Evolutionary conservation across 1,139 yeast species (phyloP).

Genomic region (Candida sojae): DNA sequence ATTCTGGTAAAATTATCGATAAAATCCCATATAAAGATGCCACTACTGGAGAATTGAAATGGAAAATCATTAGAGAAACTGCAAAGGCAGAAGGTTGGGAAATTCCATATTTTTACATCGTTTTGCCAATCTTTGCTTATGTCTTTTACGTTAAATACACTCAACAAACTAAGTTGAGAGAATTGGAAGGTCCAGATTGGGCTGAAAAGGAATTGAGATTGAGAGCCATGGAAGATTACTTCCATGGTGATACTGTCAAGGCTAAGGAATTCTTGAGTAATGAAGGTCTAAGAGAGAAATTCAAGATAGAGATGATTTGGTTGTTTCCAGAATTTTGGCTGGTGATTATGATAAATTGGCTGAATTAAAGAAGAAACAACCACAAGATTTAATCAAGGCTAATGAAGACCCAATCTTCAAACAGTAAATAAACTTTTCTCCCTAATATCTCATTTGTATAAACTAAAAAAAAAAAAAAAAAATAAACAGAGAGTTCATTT

Average conservation of each 20-base stretch:
- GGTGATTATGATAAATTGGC: slow-evolving; percentile 85
- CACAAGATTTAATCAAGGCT: slow-evolving; percentile 38
- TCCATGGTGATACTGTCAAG: slow-evolving; percentile 63
- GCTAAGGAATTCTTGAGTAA: slow-evolving; percentile 57
- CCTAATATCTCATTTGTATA: slow-evolving; percentile 13
- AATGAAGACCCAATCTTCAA: slow-evolving; percentile 36
- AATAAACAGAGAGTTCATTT: not conserved
- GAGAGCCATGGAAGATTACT: slow-evolving; percentile 69
- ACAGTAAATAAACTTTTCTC: slow-evolving; percentile 16
- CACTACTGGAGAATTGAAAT: slow-evolving; percentile 73
- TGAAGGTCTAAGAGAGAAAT: slow-evolving; percentile 59
- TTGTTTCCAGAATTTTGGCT: slow-evolving; percentile 77
- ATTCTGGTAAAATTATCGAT: slow-evolving; percentile 70
- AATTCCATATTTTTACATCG: slow-evolving; percentile 67
- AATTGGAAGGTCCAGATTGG: slow-evolving; percentile 64
- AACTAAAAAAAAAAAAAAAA: not conserved
- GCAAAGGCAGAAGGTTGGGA: slow-evolving; percentile 88
- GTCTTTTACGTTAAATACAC: slow-evolving; percentile 49
- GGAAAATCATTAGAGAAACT: slow-evolving; percentile 77
- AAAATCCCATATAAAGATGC: slow-evolving; percentile 84
- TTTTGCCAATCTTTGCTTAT: slow-evolving; percentile 59
- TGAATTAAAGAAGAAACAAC: slow-evolving; percentile 61
- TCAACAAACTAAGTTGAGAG: slow-evolving; percentile 45
- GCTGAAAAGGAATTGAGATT: slow-evolving; percentile 81
- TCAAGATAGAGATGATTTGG: slow-evolving; percentile 72